phyloP scores from a whole-genome alignment of 306 rosid species.

The Medicago ruthenica region DNA sequence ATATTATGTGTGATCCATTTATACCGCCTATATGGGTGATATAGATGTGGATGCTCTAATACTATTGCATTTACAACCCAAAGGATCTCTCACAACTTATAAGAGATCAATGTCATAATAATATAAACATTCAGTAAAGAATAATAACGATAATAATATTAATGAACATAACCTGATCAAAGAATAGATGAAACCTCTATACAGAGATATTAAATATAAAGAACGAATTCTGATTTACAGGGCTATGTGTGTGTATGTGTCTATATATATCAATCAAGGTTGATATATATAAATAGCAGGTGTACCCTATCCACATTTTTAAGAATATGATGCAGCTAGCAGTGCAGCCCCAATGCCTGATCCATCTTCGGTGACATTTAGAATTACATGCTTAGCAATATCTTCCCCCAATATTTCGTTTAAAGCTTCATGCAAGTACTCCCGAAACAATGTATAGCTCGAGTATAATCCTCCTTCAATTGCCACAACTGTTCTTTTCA shows the following conservation, averaged over 20 bases:
- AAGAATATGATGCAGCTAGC: conserved; percentile 81
- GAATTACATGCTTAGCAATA: conserved; percentile 72
- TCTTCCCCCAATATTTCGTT: conserved; percentile 82
- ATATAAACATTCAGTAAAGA: conserved; percentile 38
- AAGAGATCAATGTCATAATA: conserved; percentile 39
- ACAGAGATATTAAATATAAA: conserved; percentile 61
- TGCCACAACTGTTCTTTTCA: conserved; percentile 78
- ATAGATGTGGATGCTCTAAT: no score
- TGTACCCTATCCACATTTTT: conserved; percentile 72
- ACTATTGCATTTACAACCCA: conserved; percentile 34
- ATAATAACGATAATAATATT: conserved; percentile 44
- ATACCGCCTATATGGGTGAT: no score
- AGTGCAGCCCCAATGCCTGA: conserved; percentile 87
- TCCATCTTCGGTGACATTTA: conserved; percentile 83
- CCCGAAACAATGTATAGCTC: conserved; percentile 71
- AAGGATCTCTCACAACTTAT: conserved; percentile 27
- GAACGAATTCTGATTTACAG: conserved; percentile 80
- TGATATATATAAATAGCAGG: conserved; percentile 61
- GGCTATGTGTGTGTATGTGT: conserved; percentile 57
- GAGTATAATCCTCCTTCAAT: conserved; percentile 85
- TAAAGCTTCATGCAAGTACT: conserved; percentile 79
- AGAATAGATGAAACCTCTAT: conserved; percentile 63
- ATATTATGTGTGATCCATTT: no score
- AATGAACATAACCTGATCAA: conserved; percentile 49
- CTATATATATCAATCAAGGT: conserved; percentile 37